Conservation (phyloP, 2,329 filamentous ascomycete species). For the Tolypocladium tundrense region DNA sequence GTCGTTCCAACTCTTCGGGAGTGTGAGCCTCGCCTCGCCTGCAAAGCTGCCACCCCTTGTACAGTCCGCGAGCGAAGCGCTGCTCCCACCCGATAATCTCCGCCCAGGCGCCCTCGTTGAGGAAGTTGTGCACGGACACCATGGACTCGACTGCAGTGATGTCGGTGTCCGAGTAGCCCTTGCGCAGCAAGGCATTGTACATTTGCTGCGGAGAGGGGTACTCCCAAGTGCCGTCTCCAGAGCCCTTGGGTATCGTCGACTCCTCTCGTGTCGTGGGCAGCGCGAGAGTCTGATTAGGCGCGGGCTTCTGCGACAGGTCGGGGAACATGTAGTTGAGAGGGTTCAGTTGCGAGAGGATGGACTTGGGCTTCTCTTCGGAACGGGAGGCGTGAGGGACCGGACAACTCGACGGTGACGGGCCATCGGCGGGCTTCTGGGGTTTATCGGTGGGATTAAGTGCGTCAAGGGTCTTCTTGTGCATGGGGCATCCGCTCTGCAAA, state of each 20-base stretch:
- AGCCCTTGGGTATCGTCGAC: constrained; percentile 85
- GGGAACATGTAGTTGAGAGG: constrained; percentile 93
- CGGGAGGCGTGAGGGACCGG: constrained; percentile 33
- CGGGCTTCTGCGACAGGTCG: constrained; percentile 69
- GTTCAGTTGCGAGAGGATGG: constrained; percentile 46
- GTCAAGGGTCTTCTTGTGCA: constrained; percentile 45
- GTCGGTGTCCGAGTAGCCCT: constrained; percentile 91
- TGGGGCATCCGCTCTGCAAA: constrained; percentile 41
- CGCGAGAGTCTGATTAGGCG: constrained; percentile 59
- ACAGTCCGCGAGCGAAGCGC: constrained; percentile 66
- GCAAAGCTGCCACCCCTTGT: constrained; percentile 63
- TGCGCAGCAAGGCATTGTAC: constrained; percentile 96
- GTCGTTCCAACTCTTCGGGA: constrained; percentile 31
- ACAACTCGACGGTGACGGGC: constrained; percentile 26
- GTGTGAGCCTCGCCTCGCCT: constrained; percentile 60
- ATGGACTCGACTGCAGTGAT: constrained; percentile 89
- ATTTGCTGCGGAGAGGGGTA: constrained; percentile 98
- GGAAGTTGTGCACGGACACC: constrained; percentile 95
- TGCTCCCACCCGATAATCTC: constrained; percentile 94
- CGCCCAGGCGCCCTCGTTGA: constrained; percentile 94
- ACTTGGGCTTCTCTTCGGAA: constrained; percentile 26
- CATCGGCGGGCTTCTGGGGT: constrained; percentile 8
- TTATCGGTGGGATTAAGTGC: constrained; percentile 27
- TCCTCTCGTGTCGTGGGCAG: constrained; percentile 74
- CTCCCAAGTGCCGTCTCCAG: constrained; percentile 77